Evolutionary conservation across 2,329 filamentous ascomycete species (phyloP), one percentile per base, ranked within the genome.

Genomic region (Aspergillus brasiliensis): DNA sequence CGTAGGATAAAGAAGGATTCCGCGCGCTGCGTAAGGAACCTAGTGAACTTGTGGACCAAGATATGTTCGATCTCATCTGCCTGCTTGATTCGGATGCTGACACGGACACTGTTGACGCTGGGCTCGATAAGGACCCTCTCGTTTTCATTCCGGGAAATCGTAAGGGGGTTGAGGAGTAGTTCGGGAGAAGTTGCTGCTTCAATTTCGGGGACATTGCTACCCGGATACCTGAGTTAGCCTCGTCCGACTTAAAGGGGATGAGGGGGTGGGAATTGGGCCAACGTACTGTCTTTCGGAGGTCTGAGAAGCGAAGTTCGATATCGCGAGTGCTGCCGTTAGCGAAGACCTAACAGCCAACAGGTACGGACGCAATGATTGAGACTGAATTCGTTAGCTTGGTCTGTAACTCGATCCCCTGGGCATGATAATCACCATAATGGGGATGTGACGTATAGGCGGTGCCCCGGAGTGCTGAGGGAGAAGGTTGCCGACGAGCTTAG

Each of bases 21-120:
- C 51, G 95, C 95, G 78, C 94, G 85, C 81, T 97, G 94, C 40
- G 92, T 97, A 80, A 99, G 81, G 84, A 99, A 99, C 58, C 95
- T 86, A 42, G 93, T 97, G 73, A 99, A 98, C 80, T 99, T 99
- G 82, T 98, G 95, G 65, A 99, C 95, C 63, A 99, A 82, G 66
- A 99, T 98, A 76, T 96, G 87, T 79, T 99, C 95, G 72, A 98
- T 99, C 82, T 99, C 95, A 78, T 99, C 95, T 63, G 95, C 95
- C 83, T 99, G 95, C 82, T 99, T 99, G 79, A 99, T 97, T 83
- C 94, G 92, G 82, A 99, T 96, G 85, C 92, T 97, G 73, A 99
- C 91, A 69, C 95, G 90, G 68, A 99, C 91, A 68, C 91, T 96
- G 85, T 99, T 99, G 81, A 98, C 90, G 77, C 91, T 95, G 56